Evolutionary conservation across 768 basidiomycete genomes (phyloP), one percentile per base, ranked within the genome.

Genomic region (Collybia sordida): DNA sequence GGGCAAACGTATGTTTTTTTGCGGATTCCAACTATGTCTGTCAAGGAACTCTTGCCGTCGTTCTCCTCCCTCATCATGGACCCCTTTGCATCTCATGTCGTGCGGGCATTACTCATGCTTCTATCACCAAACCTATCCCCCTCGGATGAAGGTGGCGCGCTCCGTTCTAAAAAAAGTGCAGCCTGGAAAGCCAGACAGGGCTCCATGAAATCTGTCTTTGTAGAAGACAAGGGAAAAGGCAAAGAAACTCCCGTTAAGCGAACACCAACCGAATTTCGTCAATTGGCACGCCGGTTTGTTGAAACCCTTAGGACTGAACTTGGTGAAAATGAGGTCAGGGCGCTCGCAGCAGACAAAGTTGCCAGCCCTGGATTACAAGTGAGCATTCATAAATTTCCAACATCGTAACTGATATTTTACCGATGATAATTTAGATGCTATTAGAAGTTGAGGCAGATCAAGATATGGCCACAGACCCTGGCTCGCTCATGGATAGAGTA

Each of bases 81-180:
- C 59, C 85, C 88, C 25, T 96, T 93, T 59, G 93, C 88, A 28
- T 95, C 96, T 0, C 96, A 98, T 57, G 90, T 94, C 37, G 56
- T 96, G 40, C 86, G 95, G 31, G 82, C 87, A 19, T 68, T 98
- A 2, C 78, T 98, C 12, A 62, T 87, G 4, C 74, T 97, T 37
- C 73, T 97, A n/a, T 84, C 82, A 12, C 89, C 91, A 0, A 68
- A 73, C 23, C 60, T 81, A 2, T 73, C 78, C 3, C 54, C 71
- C 12, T 67, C 68, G 3, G 74, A 75, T 14, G 58, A 67, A 19
- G 56, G 58, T 14, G 56, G 67, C 12, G 64, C 71, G 24, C 54
- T 91, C 25, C 81, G 94, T n/a, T 93, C 91, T 9, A 96, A 90
- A 65, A 91, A 88, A 67, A 92, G 88, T 52, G 78, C 81, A 0